Evolutionary conservation across 371 early-diverging fungal species (phyloP).

Genomic region (Syncephalis fuscata): DNA sequence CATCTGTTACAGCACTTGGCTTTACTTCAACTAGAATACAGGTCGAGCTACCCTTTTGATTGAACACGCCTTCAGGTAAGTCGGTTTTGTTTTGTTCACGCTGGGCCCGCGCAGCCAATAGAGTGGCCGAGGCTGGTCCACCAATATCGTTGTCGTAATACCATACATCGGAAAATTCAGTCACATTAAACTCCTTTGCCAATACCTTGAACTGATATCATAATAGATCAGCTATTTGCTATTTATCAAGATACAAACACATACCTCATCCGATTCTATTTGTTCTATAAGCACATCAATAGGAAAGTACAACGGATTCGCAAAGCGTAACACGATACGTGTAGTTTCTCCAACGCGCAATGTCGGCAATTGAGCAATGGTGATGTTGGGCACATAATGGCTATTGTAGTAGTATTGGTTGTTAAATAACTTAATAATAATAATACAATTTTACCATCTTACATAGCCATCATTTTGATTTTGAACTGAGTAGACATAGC

Average conservation of each 20-base stretch:
- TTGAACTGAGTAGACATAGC: slow-evolving; percentile 73
- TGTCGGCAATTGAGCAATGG: slow-evolving; percentile 40
- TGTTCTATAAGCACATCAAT: slow-evolving; percentile 40
- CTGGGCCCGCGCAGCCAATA: no score
- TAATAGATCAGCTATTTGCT: background rate
- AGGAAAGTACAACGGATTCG: slow-evolving; percentile 67
- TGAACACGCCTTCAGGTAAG: slow-evolving; percentile 22
- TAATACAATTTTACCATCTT: slow-evolving; percentile 6
- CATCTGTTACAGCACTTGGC: slow-evolving; percentile 19
- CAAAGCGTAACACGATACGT: slow-evolving; percentile 58
- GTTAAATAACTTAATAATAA: background rate
- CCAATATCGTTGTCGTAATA: slow-evolving; percentile 52
- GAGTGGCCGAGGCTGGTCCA: no score
- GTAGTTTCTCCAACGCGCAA: slow-evolving; percentile 25
- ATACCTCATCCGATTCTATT: slow-evolving; percentile 10
- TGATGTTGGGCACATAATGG: slow-evolving; percentile 61
- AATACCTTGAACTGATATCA: slow-evolving; percentile 26
- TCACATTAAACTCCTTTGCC: slow-evolving; percentile 52
- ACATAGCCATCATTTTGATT: slow-evolving; percentile 73
- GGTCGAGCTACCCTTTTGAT: slow-evolving; percentile 35
- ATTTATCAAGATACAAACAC: slow-evolving; percentile 4
- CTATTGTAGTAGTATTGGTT: slow-evolving; percentile 12
- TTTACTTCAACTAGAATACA: slow-evolving; percentile 37
- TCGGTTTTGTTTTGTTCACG: slow-evolving; percentile 7
- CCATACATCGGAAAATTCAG: slow-evolving; percentile 64